Base-by-base conservation (phyloP, 139 green algal genomes). In the Haematococcus lacustris region DNA sequence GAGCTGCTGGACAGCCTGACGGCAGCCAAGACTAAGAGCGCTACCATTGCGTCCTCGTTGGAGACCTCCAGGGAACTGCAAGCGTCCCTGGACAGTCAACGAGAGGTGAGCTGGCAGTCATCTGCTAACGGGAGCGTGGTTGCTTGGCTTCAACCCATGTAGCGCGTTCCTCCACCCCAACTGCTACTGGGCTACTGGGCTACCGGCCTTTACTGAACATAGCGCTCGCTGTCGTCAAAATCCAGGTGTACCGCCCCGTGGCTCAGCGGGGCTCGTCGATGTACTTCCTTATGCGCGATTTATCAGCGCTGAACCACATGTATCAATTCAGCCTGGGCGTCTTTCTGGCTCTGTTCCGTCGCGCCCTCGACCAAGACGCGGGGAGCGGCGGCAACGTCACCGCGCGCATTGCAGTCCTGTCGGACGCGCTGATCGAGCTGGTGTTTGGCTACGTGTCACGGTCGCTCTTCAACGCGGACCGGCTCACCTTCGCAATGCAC, bases 401-500 rank as follows among this genome's bases (percentile, higher is more conserved):
- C 1, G 69, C 71, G 1, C 81, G 87, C 63, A 87, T 90, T 41
- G 71, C 81, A 1, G 34, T 84, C 53, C 77, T 94, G 43, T 66
- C 68, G 3, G 59, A 82, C 39, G 66, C 74, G 38, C 80, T 95
- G 41, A 43, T 88, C 32, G 77, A 85, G 71, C 73, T 91, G 59
- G 75, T 93, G 39, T 83, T 88, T n/a, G 66, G 68, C 25, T 78
- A 88, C 68, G 84, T 89, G 37, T 73, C 69, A n/a, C 81, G 85
- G 41, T 78, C 79, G 21, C 83, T 95, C 21, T 92, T 93, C 81
- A 95, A 92, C 66, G 62, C 57, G 9, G 87, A 95, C 78, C 79
- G 84, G 17, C 83, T 95, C 40, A 89, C 84, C 0, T 88, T 93
- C 51, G 86, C 70, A 28, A 88, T 94, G 83, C 89, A 93, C 81